A percentile compares a stretch with the other conserved stretches of the same genome.
Conservation (phyloP, 495 filamentous ascomycete genomes). For the Penicillium coprophilum region DNA sequence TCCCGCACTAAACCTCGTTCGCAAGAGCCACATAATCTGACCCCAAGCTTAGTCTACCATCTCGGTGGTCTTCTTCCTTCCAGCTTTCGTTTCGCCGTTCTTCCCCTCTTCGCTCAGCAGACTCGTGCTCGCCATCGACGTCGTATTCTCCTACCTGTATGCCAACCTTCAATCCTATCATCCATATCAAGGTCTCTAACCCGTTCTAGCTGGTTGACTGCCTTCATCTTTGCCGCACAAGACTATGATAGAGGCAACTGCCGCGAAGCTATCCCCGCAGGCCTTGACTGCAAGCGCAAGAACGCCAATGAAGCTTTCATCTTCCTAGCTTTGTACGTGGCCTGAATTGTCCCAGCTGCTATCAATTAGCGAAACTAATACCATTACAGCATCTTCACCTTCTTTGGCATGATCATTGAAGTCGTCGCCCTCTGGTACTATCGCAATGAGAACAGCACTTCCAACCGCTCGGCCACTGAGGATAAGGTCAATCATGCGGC, state of each 20-base stretch:
- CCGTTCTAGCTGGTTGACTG: slow-evolving; percentile 53
- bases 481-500: slow-evolving; percentile 28
- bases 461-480: slow-evolving; percentile 1
- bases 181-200: slow-evolving; percentile 18
- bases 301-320: slow-evolving; percentile 58
- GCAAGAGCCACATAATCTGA: not conserved
- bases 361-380: not conserved
- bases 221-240: slow-evolving; percentile 58
- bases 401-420: slow-evolving; percentile 56
- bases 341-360: not conserved
- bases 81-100: slow-evolving; percentile 55
- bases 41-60: slow-evolving; percentile 43
- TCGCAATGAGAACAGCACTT: slow-evolving; percentile 24
- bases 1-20: not conserved
- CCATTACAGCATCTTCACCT: slow-evolving; percentile 37
- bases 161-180: slow-evolving; percentile 7
- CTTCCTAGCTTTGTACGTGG: slow-evolving; percentile 61
- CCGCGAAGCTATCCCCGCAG: slow-evolving; percentile 33
- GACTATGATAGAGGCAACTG: slow-evolving; percentile 49
- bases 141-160: slow-evolving; percentile 63
- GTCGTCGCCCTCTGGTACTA: slow-evolving; percentile 51
- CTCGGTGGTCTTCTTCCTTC: slow-evolving; percentile 58
- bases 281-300: slow-evolving; percentile 33
- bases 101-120: slow-evolving; percentile 43
- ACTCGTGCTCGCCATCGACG: slow-evolving; percentile 53